Percentiles rank a stretch among this genome's conserved stretches.
Conservation (phyloP, 805 yeast species). For the Naumovozyma dairenensis region DNA sequence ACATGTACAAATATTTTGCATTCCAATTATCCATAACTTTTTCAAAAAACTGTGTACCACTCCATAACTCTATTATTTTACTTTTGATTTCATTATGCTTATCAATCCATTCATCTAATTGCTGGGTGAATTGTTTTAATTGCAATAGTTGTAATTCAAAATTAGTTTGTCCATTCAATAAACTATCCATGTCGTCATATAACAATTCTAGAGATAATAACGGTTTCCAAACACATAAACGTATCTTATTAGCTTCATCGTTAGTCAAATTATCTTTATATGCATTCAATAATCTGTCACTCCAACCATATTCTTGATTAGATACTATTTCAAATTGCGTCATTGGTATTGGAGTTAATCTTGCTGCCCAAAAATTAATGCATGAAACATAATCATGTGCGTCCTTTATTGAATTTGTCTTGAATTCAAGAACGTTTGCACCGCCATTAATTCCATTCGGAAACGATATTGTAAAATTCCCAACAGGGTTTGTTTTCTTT, state of each 20-base stretch:
- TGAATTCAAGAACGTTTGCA: conserved; percentile 43
- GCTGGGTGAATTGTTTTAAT: conserved; percentile 32
- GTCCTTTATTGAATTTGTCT: conserved; percentile 54
- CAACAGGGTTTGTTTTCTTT: conserved; percentile 1
- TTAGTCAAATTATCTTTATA: neutral
- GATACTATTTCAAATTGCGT: conserved; percentile 62
- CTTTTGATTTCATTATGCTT: conserved; percentile 36
- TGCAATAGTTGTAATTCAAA: conserved; percentile 7
- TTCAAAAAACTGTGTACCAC: conserved; percentile 15
- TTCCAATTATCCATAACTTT: conserved; percentile 35
- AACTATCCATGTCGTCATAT: conserved; percentile 13
- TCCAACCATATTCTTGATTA: conserved; percentile 76
- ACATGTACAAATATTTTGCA: conserved; percentile 30
- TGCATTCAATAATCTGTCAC: conserved; percentile 14
- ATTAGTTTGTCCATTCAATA: conserved; percentile 1
- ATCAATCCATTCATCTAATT: conserved; percentile 32
- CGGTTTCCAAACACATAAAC: conserved; percentile 17
- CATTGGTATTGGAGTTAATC: conserved; percentile 69
- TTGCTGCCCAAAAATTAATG: conserved; percentile 85
- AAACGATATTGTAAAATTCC: conserved; percentile 19
- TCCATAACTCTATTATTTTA: conserved; percentile 31
- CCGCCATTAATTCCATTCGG: conserved; percentile 13
- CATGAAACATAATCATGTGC: conserved; percentile 65
- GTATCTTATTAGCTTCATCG: neutral
- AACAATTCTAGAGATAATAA: conserved; percentile 15